Evolutionary conservation across 495 filamentous ascomycete genomes (phyloP).

Genomic region (Glonium stellatum): DNA sequence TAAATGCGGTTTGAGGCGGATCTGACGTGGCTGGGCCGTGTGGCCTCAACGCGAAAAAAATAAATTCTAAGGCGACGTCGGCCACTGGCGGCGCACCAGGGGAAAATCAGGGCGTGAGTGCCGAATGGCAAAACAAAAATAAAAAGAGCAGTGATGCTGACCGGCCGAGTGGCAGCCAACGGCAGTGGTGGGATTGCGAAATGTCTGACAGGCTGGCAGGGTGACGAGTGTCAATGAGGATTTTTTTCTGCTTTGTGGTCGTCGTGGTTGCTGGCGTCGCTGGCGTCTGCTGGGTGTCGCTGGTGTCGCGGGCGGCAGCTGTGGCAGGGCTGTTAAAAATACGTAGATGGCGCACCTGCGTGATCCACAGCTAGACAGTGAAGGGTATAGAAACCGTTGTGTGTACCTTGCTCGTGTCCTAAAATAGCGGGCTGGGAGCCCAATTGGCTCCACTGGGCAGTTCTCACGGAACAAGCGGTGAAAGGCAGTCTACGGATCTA

Average conservation of each 20-base stretch:
- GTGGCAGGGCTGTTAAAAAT: neutral
- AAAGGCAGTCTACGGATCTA: neutral
- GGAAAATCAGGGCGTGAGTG: no score
- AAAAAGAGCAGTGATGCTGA: no score
- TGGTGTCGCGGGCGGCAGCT: no score
- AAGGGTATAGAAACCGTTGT: conserved; percentile 17
- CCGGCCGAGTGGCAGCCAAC: no score
- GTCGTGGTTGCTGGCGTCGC: no score
- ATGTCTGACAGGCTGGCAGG: conserved; percentile 1
- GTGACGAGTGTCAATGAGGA: neutral
- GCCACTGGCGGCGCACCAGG: neutral
- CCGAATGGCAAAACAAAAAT: no score
- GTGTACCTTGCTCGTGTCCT: neutral
- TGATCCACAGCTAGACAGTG: conserved; percentile 13
- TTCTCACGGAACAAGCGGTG: conserved; percentile 18
- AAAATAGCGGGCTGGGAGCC: neutral
- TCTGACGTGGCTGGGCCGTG: conserved; percentile 25
- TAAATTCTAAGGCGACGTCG: neutral
- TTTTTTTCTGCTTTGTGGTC: neutral
- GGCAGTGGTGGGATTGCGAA: no score
- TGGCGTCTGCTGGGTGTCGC: no score
- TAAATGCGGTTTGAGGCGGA: conserved; percentile 16
- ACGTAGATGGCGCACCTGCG: neutral
- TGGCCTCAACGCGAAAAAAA: conserved; percentile 3
- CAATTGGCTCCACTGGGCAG: conserved; percentile 5